Conservation (phyloP, 305 asterid genomes). For the Fraxinus floribunda region DNA sequence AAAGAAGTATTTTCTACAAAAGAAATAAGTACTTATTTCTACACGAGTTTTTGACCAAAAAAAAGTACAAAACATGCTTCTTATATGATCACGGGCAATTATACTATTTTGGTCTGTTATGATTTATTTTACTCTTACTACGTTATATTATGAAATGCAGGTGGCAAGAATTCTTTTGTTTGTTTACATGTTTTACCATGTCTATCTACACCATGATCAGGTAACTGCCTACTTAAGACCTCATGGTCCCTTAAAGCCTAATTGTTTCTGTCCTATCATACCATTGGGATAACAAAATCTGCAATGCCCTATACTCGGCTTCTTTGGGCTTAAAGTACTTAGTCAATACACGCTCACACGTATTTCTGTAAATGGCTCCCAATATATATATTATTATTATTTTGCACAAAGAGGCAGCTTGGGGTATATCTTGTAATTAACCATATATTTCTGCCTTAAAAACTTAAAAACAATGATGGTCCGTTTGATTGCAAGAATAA, state of each 20-base stretch:
- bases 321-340: too few species aligned
- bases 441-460: too few species aligned
- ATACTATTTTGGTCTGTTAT: background rate
- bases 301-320: too few species aligned
- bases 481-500: too few species aligned
- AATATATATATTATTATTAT: too few species aligned
- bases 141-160: constrained; percentile 52
- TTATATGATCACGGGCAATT: background rate
- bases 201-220: constrained; percentile 71
- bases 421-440: too few species aligned
- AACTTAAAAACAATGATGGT: too few species aligned
- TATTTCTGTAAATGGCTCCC: too few species aligned
- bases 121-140: constrained; percentile 18
- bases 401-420: too few species aligned
- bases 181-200: constrained; percentile 78
- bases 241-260: background rate
- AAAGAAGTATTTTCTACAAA: background rate
- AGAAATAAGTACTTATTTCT: background rate
- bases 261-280: background rate
- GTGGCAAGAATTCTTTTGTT: constrained; percentile 91
- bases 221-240: constrained; percentile 35
- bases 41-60: background rate
- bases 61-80: background rate
- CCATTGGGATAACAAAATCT: background rate
- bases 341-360: too few species aligned